A percentile compares a stretch with the other conserved stretches of the same genome.
These are phyloP conservation scores for Dicorynia guianensis DNA, from an alignment of 306 rosid genomes.

Conservation along the genomic window DNA sequence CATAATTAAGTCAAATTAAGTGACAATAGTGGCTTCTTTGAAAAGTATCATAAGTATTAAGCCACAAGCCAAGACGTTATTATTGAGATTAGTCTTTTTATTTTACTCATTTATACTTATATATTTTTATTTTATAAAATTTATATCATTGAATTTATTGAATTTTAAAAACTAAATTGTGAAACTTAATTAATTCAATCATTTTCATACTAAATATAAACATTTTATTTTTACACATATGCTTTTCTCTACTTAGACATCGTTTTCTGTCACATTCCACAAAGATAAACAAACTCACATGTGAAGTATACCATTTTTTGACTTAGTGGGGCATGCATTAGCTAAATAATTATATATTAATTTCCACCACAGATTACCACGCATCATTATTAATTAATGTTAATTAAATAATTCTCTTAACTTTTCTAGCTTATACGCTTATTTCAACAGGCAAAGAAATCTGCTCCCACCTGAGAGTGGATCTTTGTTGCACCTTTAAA, in stretches of 20 bases:
- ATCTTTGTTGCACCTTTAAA: background rate
- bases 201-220: no score
- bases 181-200: no score
- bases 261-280: slow-evolving; percentile 14
- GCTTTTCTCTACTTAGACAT: no score
- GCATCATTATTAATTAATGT: background rate
- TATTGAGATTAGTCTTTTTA: no score
- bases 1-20: background rate
- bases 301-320: background rate
- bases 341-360: background rate
- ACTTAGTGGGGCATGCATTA: background rate
- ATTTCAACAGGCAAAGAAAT: background rate
- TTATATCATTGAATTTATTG: no score
- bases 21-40: background rate
- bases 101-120: no score
- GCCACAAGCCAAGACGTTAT: background rate
- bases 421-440: background rate
- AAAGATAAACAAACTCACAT: background rate
- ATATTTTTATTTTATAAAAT: no score
- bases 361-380: background rate
- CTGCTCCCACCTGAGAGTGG: background rate
- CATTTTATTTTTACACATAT: no score
- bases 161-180: no score
- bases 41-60: background rate
- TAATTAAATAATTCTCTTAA: background rate